These are phyloP conservation scores for Ustilago xerochloae DNA, from an alignment of 1,284 basidiomycete species.

Conservation along the genomic window DNA sequence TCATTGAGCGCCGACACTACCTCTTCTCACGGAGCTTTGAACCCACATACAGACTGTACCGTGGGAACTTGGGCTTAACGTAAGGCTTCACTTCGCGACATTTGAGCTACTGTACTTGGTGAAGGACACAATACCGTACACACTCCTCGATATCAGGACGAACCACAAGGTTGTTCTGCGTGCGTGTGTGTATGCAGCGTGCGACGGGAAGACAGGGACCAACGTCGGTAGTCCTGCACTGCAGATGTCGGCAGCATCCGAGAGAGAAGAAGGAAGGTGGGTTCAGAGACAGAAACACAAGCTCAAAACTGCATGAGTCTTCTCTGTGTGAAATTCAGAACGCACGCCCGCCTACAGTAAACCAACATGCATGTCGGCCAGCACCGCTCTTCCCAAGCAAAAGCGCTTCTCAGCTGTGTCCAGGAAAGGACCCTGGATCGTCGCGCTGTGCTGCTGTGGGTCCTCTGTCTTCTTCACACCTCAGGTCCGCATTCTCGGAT, in stretches of 20 bases:
- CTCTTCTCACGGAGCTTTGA: too few species aligned
- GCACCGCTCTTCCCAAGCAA: too few species aligned
- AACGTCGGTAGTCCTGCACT: not conserved
- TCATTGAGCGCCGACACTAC: too few species aligned
- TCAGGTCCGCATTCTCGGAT: not conserved
- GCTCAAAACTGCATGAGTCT: not conserved
- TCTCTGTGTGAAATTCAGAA: not conserved
- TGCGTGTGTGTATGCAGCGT: too few species aligned
- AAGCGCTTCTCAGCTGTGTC: not conserved
- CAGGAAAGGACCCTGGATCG: not conserved
- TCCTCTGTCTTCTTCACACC: not conserved
- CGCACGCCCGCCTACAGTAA: not conserved
- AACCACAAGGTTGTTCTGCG: too few species aligned
- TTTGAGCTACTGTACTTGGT: too few species aligned
- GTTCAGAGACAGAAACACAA: not conserved
- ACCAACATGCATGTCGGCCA: not conserved
- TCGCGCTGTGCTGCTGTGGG: not conserved
- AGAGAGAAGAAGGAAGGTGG: not conserved
- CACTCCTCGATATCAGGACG: too few species aligned
- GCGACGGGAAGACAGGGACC: not conserved
- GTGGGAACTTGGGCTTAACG: too few species aligned
- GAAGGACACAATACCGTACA: too few species aligned
- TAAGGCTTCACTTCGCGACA: too few species aligned
- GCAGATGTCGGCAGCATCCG: not conserved
- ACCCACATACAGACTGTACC: too few species aligned